A percentile compares a stretch with the other conserved stretches of the same genome.
phyloP scores from a whole-genome alignment of 345 rosid genomes.

The Balakata baccata region DNA sequence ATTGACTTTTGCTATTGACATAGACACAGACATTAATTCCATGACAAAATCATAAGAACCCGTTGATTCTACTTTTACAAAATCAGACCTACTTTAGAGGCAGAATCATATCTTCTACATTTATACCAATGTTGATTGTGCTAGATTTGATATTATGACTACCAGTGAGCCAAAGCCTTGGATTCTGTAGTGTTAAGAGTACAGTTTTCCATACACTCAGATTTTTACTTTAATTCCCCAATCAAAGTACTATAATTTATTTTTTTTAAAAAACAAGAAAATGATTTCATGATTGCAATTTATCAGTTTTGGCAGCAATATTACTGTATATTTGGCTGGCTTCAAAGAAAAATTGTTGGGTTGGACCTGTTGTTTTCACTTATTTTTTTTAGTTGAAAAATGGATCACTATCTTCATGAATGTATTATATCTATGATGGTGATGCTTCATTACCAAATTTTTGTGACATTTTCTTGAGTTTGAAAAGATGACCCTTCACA shows the following conservation, averaged over 20 bases:
- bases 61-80: slow-evolving; percentile 9
- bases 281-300: not conserved
- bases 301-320: not conserved
- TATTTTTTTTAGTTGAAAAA: not conserved
- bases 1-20: slow-evolving; percentile 14
- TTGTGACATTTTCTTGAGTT: not conserved
- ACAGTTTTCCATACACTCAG: no score
- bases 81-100: not conserved
- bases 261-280: not conserved
- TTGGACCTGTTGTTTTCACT: not conserved
- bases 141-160: not conserved
- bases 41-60: not conserved
- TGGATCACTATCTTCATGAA: not conserved
- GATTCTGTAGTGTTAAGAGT: no score
- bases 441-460: no score
- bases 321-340: not conserved
- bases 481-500: not conserved
- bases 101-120: slow-evolving; percentile 10
- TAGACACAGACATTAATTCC: not conserved
- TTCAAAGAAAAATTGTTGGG: not conserved
- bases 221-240: no score
- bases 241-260: no score
- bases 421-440: not conserved
- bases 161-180: no score
- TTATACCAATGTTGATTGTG: not conserved